Evolutionary conservation across 2,329 filamentous ascomycete species (phyloP).

Genomic region (Botrytis sinoallii): DNA sequence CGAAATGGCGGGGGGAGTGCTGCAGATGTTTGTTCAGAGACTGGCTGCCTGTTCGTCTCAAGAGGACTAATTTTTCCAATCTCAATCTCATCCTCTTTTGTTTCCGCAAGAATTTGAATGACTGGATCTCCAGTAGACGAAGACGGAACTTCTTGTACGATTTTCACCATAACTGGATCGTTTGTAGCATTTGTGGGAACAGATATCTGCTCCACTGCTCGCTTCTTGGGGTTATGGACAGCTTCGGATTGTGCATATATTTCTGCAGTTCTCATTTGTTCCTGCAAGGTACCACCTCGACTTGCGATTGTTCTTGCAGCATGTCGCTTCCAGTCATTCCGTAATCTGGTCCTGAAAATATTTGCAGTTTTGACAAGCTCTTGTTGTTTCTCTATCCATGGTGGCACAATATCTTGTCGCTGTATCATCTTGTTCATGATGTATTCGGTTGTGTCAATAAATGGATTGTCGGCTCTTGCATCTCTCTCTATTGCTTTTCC

Average conservation of each 20-base stretch:
- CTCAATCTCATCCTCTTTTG: conserved; percentile 18
- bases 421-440: conserved; percentile 99
- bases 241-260: conserved; percentile 74
- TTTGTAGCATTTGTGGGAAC: conserved; percentile 48
- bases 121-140: conserved; percentile 20
- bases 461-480: conserved; percentile 77
- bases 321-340: conserved; percentile 81
- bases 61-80: conserved; percentile 6
- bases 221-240: conserved; percentile 55
- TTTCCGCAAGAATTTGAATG: conserved; percentile 26
- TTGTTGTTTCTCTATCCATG: conserved; percentile 99
- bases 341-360: conserved; percentile 69
- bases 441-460: conserved; percentile 94
- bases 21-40: conserved; percentile 23
- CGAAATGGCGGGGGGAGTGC: conserved; percentile 62
- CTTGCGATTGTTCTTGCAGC: conserved; percentile 76
- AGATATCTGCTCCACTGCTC: conserved; percentile 46
- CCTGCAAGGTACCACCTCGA: conserved; percentile 68
- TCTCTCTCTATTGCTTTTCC: conserved; percentile 82
- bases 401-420: conserved; percentile 89
- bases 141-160: conserved; percentile 40
- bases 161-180: conserved; percentile 49
- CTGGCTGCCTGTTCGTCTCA: conserved; percentile 12
- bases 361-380: conserved; percentile 69
- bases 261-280: conserved; percentile 68